Evolutionary conservation across 768 basidiomycete genomes (phyloP).

Genomic region (Termitomyces sp.): DNA sequence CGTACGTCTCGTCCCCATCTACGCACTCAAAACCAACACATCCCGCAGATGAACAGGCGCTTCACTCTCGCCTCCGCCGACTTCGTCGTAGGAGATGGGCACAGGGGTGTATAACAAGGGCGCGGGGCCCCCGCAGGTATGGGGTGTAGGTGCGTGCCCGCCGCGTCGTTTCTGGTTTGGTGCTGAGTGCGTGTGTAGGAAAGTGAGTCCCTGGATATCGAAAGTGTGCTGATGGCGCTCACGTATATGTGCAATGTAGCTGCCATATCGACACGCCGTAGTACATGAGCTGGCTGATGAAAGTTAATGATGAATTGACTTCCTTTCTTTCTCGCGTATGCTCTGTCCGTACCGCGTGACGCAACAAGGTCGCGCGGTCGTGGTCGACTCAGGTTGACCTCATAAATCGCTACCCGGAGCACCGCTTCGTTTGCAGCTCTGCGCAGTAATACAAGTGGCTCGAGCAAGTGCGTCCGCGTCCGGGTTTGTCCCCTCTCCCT

Average conservation of each 20-base stretch:
- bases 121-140: conserved; percentile 49
- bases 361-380: conserved; percentile 93
- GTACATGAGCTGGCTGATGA: conserved; percentile 21
- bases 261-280: conserved; percentile 88
- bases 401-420: conserved; percentile 96
- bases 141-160: conserved; percentile 67
- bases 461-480: conserved; percentile 47
- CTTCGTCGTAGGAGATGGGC: conserved; percentile 80
- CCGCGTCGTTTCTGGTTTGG: neutral
- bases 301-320: too few relatives aligned
- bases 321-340: conserved; percentile 22
- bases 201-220: conserved; percentile 26
- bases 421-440: conserved; percentile 82
- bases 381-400: conserved; percentile 98
- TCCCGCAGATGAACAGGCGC: conserved; percentile 58
- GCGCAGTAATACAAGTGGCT: conserved; percentile 97
- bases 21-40: neutral
- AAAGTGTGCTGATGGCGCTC: neutral
- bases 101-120: conserved; percentile 68
- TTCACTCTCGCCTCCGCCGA: conserved; percentile 78
- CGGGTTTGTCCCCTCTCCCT: neutral
- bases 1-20: conserved; percentile 17
- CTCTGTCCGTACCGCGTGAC: conserved; percentile 95
- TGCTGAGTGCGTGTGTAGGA: conserved; percentile 16
- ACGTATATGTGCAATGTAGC: conserved; percentile 15